These are phyloP conservation scores for Eucalyptus erythrocorys DNA, from an alignment of 345 rosid species.

Conservation along the genomic window DNA sequence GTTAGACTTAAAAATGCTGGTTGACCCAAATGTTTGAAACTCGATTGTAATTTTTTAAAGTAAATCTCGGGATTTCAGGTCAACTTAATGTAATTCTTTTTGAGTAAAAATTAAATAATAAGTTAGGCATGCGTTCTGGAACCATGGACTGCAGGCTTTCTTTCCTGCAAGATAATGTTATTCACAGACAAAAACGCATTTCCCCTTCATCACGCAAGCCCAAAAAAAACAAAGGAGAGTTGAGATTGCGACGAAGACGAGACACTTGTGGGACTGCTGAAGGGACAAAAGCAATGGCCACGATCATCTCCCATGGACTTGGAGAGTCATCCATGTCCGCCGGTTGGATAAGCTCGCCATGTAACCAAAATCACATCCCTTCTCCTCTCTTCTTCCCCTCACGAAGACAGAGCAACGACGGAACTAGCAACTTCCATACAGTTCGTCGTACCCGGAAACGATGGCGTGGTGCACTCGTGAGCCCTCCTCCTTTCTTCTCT, in stretches of 20 bases:
- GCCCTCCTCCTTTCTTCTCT: background rate
- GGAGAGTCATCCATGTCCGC: background rate
- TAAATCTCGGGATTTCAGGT: background rate
- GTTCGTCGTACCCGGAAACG: background rate
- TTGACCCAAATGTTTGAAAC: background rate
- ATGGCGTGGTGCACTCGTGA: background rate
- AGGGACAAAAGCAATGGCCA: background rate
- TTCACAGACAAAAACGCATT: background rate
- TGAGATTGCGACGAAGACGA: background rate
- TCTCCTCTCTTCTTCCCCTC: background rate
- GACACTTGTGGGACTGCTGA: background rate
- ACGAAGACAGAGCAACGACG: background rate
- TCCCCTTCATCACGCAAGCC: background rate
- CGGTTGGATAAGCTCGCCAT: background rate
- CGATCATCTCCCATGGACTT: background rate
- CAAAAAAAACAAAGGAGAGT: background rate
- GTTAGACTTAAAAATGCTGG: rapidly evolving
- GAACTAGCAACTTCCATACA: background rate
- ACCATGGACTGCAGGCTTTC: background rate
- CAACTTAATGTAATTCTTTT: background rate
- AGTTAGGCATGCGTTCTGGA: background rate
- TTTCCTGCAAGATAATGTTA: background rate
- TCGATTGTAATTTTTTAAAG: background rate
- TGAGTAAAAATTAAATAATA: background rate
- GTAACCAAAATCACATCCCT: background rate